Conservation (phyloP, 2,329 filamentous ascomycete species). For the Clarireedia homoeocarpa region DNA sequence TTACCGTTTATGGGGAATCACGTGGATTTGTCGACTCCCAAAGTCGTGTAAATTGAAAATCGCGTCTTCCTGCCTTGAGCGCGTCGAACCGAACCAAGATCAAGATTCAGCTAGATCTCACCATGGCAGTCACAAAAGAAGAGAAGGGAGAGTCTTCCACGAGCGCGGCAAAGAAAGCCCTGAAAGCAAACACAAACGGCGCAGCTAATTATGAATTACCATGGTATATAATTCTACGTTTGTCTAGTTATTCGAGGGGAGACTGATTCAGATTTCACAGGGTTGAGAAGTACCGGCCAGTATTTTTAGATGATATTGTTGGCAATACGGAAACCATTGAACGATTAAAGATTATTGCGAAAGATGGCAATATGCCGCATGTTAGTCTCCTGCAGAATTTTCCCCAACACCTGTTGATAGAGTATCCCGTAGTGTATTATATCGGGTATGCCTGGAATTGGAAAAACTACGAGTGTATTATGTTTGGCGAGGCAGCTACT, state of each 20-base stretch:
- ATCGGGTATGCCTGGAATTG: conserved; percentile 98
- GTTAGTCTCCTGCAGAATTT: too few species aligned
- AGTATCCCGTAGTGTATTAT: too few species aligned
- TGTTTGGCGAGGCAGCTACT: conserved; percentile 88
- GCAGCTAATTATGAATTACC: conserved; percentile 64
- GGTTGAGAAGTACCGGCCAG: conserved; percentile 96
- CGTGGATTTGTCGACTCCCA: not conserved
- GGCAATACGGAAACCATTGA: conserved; percentile 98
- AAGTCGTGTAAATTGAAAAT: conserved; percentile 18
- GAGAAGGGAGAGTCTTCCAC: conserved; percentile 50
- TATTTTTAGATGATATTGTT: conserved; percentile 93
- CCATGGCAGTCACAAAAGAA: conserved; percentile 24
- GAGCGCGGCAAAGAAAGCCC: conserved; percentile 48
- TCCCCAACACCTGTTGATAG: too few species aligned
- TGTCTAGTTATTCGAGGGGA: not conserved
- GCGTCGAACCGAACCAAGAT: conserved; percentile 14
- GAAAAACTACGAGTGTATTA: conserved; percentile 93
- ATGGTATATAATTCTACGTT: conserved; percentile 46
- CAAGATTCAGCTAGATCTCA: not conserved
- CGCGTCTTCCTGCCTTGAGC: conserved; percentile 14
- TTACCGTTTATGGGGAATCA: not conserved
- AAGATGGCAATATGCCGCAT: conserved; percentile 98
- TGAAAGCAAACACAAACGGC: conserved; percentile 43
- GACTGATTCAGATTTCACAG: conserved; percentile 37
- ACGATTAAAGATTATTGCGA: conserved; percentile 93